These are phyloP conservation scores for Pythium angustatum DNA, from an alignment of 352 stramenopile species.

Conservation along the genomic window DNA sequence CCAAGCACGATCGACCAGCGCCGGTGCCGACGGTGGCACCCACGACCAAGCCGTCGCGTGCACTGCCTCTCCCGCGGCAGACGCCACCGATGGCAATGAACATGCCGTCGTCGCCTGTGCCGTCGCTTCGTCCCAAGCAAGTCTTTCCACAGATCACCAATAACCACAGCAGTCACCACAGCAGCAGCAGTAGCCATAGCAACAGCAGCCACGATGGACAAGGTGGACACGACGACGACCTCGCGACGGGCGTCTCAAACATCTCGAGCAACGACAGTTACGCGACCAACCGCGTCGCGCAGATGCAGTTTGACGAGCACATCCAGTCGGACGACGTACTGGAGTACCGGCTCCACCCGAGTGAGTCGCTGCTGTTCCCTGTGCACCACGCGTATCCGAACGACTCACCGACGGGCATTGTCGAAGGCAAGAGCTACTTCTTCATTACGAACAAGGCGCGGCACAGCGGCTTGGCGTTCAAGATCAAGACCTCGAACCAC, in stretches of 20 bases:
- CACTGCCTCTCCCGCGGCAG: not conserved
- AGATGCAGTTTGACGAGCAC: constrained; percentile 11
- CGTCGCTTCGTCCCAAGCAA: constrained; percentile 13
- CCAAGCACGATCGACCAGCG: not conserved
- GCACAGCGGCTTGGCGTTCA: constrained; percentile 59
- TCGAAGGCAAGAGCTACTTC: constrained; percentile 44
- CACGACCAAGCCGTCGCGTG: too few relatives aligned
- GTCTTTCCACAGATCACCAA: not conserved
- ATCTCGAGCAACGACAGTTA: constrained; percentile 21
- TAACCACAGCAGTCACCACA: constrained; percentile 21
- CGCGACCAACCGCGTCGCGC: not conserved
- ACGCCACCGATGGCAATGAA: constrained; percentile 11
- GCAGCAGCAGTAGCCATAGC: constrained; percentile 24
- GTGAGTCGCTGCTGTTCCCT: constrained; percentile 22
- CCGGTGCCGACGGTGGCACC: not conserved
- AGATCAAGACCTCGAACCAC: constrained; percentile 82
- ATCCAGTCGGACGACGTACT: constrained; percentile 17
- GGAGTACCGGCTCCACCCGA: constrained; percentile 25
- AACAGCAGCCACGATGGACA: constrained; percentile 16
- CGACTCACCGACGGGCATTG: constrained; percentile 22
- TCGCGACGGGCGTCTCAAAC: constrained; percentile 2
- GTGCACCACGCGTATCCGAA: constrained; percentile 15
- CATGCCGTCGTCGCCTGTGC: constrained; percentile 16
- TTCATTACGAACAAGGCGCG: constrained; percentile 66
- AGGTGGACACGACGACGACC: constrained; percentile 3